phyloP scores from a whole-genome alignment of 192 early-diverging fungal species.

The Lunasporangiospora selenospora region DNA sequence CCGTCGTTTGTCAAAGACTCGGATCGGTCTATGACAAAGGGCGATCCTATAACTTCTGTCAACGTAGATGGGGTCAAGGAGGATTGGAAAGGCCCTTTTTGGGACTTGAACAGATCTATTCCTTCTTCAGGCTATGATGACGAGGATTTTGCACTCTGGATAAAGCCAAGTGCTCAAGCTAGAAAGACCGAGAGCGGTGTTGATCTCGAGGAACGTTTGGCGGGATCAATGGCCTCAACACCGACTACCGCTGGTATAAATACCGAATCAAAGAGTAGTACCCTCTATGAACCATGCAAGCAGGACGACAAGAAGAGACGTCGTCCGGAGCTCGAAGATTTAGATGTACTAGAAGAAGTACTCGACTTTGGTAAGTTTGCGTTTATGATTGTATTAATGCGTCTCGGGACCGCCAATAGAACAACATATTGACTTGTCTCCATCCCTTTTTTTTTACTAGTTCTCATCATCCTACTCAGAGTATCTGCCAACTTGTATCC shows the following conservation, averaged over 20 bases:
- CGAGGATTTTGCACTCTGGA: constrained; percentile 38
- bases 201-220: constrained; percentile 26
- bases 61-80: too few relatives aligned
- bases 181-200: constrained; percentile 20
- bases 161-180: constrained; percentile 14
- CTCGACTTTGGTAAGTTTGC: constrained; percentile 34
- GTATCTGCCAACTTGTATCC: constrained; percentile 31
- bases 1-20: too few relatives aligned
- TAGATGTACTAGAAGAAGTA: constrained; percentile 26
- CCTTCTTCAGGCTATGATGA: constrained; percentile 26
- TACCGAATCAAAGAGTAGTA: not conserved
- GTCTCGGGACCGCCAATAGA: too few relatives aligned
- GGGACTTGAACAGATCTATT: constrained; percentile 22
- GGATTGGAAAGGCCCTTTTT: too few relatives aligned
- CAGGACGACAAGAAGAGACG: constrained; percentile 3
- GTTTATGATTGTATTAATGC: not conserved
- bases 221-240: not conserved
- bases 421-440: too few relatives aligned
- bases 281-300: not conserved
- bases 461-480: constrained; percentile 33
- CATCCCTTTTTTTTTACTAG: constrained; percentile 3
- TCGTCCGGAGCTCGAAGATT: constrained; percentile 24
- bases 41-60: too few relatives aligned
- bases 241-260: too few relatives aligned
- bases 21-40: too few relatives aligned